Evolutionary conservation across 345 rosid species (phyloP), one percentile per base, ranked within the genome.

Genomic region (Mercurialis annua): DNA sequence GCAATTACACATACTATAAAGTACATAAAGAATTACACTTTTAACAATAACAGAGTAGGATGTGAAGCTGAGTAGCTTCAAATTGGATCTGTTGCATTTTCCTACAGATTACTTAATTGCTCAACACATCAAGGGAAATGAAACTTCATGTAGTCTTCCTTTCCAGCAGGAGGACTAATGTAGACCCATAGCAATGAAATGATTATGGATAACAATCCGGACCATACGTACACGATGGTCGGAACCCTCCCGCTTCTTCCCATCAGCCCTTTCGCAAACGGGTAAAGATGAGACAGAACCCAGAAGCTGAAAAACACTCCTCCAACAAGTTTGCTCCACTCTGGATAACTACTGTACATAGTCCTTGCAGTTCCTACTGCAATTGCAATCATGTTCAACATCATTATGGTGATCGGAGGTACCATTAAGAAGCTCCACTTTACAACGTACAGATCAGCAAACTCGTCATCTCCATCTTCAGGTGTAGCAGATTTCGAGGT

Each of bases 221-320:
- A 85, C 96, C 92, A 89, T 17, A 89, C 86, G 47, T 73, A 89
- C 33, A 89, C 83, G 46, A 89, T 89, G 44, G 96, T 87, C 11
- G 96, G 90, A 5, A 87, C 85, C 76, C 72, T 89, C 1, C 92
- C 90, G 58, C 87, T 85, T 58, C 85, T 85, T n/a, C 96, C 96
- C 96, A 90, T 83, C 76, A 90, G 72, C 23, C 96, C 92, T 72
- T 87, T 87, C 0, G 92, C 91, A 58, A 87, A 90, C 5, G 92
- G 91, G 78, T 82, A 84, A 1, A 90, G 86, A 81, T 90, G 96
- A 70, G 82, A 76, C 21, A 90, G 44, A 34, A 87, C 92, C 92
- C 96, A 90, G 50, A 90, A 80, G 73, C 96, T 87, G 73, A 90
- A 90, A 74, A 87, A 90, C 76, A 87, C 90, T 38, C 96, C 96